Conservation (phyloP, 2,329 filamentous ascomycete genomes). For the Colletotrichum cordylinicola region DNA sequence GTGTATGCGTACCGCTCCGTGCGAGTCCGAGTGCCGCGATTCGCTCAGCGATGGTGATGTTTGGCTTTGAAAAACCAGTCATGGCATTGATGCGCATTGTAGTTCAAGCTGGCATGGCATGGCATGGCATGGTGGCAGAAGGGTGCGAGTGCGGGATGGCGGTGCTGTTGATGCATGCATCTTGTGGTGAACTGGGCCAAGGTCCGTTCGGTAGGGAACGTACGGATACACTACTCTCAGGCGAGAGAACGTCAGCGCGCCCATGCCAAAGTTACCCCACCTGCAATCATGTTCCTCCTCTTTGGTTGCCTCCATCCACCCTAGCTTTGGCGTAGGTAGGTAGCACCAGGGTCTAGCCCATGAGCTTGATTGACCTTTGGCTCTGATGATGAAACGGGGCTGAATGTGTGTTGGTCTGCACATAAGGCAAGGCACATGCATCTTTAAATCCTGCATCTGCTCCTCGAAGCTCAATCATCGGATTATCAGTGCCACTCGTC, state of each 20-base stretch:
- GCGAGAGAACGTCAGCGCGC: not conserved
- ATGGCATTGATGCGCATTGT: not conserved
- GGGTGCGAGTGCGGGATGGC: not conserved
- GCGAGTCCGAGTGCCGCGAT: not conserved
- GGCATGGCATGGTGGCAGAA: not conserved
- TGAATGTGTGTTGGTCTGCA: not conserved
- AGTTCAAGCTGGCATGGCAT: not conserved
- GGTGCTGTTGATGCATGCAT: not conserved
- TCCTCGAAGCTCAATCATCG: not conserved
- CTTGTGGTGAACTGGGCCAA: not conserved
- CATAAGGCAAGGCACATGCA: not conserved
- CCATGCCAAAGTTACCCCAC: not conserved
- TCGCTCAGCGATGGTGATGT: not conserved
- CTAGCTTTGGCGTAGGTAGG: not conserved
- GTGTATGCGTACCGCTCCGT: not conserved
- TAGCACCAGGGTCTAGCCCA: conserved; percentile 11
- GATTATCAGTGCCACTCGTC: not conserved
- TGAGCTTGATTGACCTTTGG: conserved; percentile 6
- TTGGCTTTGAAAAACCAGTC: not conserved
- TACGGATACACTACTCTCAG: not conserved
- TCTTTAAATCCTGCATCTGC: not conserved
- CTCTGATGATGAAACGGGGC: conserved; percentile 19
- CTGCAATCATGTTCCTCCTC: not conserved
- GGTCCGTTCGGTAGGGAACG: not conserved
- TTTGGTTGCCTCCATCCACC: not conserved